A percentile compares a stretch with the other conserved stretches of the same genome.
Conservation (phyloP, 2,329 filamentous ascomycete genomes). For the Chaetomiaceae sp. region DNA sequence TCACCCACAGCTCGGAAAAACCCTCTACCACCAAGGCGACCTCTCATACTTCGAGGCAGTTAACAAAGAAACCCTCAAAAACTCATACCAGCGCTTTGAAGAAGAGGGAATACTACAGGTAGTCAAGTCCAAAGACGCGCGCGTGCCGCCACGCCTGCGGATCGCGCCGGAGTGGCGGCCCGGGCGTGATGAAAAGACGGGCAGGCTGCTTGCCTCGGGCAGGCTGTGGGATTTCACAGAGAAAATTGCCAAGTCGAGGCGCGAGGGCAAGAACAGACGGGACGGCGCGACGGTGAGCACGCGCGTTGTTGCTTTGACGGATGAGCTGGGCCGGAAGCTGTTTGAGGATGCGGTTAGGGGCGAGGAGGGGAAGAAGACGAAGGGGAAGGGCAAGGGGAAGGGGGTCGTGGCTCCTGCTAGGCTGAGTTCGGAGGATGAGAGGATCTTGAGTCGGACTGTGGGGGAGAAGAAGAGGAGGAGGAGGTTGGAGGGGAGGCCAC, state of each 20-base stretch:
- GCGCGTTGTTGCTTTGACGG: slow-evolving; percentile 72
- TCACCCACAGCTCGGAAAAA: slow-evolving; percentile 85
- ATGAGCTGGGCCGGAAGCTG: slow-evolving; percentile 64
- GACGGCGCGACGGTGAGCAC: slow-evolving; percentile 85
- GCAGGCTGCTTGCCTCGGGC: slow-evolving; percentile 62
- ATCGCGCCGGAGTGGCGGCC: slow-evolving; percentile 73
- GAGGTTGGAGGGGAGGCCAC: slow-evolving; percentile 47
- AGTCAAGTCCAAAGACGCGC: slow-evolving; percentile 61
- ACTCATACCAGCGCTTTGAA: slow-evolving; percentile 81
- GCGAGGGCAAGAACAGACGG: slow-evolving; percentile 94
- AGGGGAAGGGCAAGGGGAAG: slow-evolving; percentile 30
- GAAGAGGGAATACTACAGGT: slow-evolving; percentile 85
- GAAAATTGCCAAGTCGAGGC: slow-evolving; percentile 71
- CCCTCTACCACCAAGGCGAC: slow-evolving; percentile 94
- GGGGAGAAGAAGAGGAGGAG: slow-evolving; percentile 45
- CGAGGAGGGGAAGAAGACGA: slow-evolving; percentile 28
- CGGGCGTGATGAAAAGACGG: slow-evolving; percentile 55
- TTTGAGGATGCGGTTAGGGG: slow-evolving; percentile 54
- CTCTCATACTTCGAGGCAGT: slow-evolving; percentile 97
- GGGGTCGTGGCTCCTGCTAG: slow-evolving; percentile 35
- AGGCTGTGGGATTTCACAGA: slow-evolving; percentile 90
- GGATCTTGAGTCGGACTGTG: slow-evolving; percentile 38
- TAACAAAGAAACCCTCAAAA: slow-evolving; percentile 96
- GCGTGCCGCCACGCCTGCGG: slow-evolving; percentile 57
- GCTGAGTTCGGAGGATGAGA: slow-evolving; percentile 48